A percentile compares a stretch with the other conserved stretches of the same genome.
These are phyloP conservation scores for Chalaropsis ovoidea DNA, from an alignment of 2,329 filamentous ascomycete genomes.

Conservation along the genomic window DNA sequence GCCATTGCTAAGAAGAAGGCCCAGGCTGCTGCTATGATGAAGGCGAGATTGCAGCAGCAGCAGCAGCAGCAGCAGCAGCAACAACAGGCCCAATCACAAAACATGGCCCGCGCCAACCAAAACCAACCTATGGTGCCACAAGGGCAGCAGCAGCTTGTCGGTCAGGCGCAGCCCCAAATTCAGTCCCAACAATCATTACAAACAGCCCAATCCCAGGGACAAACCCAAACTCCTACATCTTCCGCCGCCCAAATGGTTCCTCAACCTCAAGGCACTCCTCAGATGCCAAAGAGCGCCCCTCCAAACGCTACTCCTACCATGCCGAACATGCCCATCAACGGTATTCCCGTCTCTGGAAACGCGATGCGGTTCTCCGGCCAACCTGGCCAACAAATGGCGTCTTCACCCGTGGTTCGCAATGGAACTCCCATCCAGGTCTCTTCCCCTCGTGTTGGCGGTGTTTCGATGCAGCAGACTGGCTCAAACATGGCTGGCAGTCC, in stretches of 20 bases:
- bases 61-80: constrained; percentile 30
- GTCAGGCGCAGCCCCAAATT: constrained; percentile 31
- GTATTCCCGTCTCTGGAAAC: constrained; percentile 30
- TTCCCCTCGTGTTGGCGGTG: constrained; percentile 53
- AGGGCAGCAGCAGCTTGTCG: constrained; percentile 27
- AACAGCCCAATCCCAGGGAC: constrained; percentile 26
- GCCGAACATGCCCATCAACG: constrained; percentile 31
- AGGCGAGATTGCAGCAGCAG: constrained; percentile 31
- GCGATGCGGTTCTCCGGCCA: constrained; percentile 42
- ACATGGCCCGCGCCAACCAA: constrained; percentile 31
- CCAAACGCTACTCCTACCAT: constrained; percentile 24
- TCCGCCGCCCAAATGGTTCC: constrained; percentile 10
- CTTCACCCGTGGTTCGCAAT: constrained; percentile 57
- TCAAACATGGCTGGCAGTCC: constrained; percentile 62
- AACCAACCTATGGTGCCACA: constrained; percentile 32
- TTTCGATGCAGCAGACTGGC: constrained; percentile 54
- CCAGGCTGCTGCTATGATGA: neutral
- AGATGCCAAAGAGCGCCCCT: constrained; percentile 21
- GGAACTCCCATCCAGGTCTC: constrained; percentile 56
- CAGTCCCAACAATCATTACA: constrained; percentile 27
- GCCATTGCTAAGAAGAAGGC: constrained; percentile 16
- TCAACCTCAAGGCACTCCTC: constrained; percentile 22
- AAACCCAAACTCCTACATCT: constrained; percentile 27
- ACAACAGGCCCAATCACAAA: constrained; percentile 31
- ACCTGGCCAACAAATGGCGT: constrained; percentile 46